Evolutionary conservation across 2,329 filamentous ascomycete genomes (phyloP), one percentile per base, ranked within the genome.

Genomic region (Rhinocladiella similis): DNA sequence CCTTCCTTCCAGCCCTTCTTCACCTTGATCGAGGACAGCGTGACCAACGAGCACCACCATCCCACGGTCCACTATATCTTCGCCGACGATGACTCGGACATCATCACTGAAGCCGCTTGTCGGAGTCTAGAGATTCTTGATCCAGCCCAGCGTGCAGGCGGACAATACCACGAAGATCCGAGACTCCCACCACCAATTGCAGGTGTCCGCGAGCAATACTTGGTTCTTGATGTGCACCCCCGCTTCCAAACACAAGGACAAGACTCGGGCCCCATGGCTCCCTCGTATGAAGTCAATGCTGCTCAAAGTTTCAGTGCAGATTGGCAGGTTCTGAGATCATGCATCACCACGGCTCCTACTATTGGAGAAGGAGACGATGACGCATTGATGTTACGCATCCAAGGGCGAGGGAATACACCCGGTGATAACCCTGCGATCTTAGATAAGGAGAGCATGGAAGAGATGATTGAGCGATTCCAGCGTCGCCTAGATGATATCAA

Each of bases 11-110:
- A 85, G 43, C 90, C 91, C 2, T 88, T 96, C 77, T 97, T 96
- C 77, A 88, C 90, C 1, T 79, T 97, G 41, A 80, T 97, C 62
- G 85, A 90, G 68, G 91, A 96, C 71, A 75, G 81, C 10, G 82
- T 84, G n/a, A 86, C 83, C 7, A 82, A 84, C 65, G 83, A 89
- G 45, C 89, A 90, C 60, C 81, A 90, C 66, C 92, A 97, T 70
- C 94, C 93, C 1, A 85, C 84, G 51, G 85, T 96, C 1, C 91
- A 93, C 75, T 97, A 97, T 75, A 83, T 97, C 68, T 97, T 99
- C 76, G 84, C 84, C 65, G 92, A 97, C 72, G 94, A 97, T 73
- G 91, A 97, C 68, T 83, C 86, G 1, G 88, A 92, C 46, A 77
- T 89, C 43, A 78, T 96, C 36, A 88, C 88, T 1, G 80, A 84